These are phyloP conservation scores for Macrophomina phaseolina DNA, from an alignment of 2,329 filamentous ascomycete genomes.

Conservation along the genomic window DNA sequence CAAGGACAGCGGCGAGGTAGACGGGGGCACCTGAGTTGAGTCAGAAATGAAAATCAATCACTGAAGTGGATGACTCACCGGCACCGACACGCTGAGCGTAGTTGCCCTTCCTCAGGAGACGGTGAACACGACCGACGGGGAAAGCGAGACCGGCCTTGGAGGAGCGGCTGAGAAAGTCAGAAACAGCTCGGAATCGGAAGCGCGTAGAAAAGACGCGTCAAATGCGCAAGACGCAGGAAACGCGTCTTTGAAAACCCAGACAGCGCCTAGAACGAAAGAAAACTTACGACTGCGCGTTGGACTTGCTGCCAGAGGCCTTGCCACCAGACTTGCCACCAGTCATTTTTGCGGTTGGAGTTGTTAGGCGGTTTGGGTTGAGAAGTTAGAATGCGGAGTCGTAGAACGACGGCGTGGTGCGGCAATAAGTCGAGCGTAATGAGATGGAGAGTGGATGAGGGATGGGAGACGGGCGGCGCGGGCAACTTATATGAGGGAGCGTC, in stretches of 20 bases:
- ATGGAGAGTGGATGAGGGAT: conserved; percentile 37
- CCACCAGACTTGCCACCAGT: conserved; percentile 99
- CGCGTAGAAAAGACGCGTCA: conserved; percentile 34
- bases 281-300: conserved; percentile 95
- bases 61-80: conserved; percentile 57
- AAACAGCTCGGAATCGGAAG: conserved; percentile 32
- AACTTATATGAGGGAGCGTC: conserved; percentile 49
- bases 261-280: conserved; percentile 26
- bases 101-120: conserved; percentile 98
- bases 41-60: conserved; percentile 31
- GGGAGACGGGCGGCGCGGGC: conserved; percentile 37
- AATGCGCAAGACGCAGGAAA: conserved; percentile 33
- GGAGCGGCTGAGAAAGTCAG: conserved; percentile 75
- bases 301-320: conserved; percentile 98
- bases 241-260: conserved; percentile 47
- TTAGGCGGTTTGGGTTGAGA: conserved; percentile 36
- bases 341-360: conserved; percentile 70
- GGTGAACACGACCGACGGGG: conserved; percentile 98
- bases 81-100: conserved; percentile 99
- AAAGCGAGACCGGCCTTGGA: conserved; percentile 99
- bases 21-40: conserved; percentile 73
- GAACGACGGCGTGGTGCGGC: conserved; percentile 10
- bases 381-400: conserved; percentile 40
- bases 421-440: conserved; percentile 26
- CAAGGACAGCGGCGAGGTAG: conserved; percentile 95